phyloP scores from a whole-genome alignment of 768 basidiomycete genomes.

The Rhizopogon salebrosus region DNA sequence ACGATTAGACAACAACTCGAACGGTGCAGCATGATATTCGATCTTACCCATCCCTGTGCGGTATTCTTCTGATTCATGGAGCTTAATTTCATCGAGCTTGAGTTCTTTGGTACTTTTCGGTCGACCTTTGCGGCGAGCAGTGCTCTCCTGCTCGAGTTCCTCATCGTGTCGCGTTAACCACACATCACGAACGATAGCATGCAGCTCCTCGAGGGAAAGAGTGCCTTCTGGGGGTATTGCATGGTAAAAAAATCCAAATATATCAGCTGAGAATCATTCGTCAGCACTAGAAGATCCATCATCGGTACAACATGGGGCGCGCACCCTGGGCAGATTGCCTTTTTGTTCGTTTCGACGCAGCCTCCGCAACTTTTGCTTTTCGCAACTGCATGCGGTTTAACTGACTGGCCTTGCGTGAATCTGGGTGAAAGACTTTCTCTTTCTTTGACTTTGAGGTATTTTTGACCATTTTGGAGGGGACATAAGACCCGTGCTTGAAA shows the following conservation, averaged over 20 bases:
- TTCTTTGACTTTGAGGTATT: slow-evolving; percentile 39
- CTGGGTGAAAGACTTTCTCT: slow-evolving; percentile 79
- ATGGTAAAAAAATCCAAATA: slow-evolving; percentile 73
- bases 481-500: neutral
- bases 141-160: slow-evolving; percentile 56
- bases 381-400: slow-evolving; percentile 61
- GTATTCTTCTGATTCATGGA: slow-evolving; percentile 67
- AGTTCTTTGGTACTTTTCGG: slow-evolving; percentile 67
- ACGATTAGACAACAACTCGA: slow-evolving; percentile 1
- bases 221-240: slow-evolving; percentile 56
- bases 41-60: slow-evolving; percentile 73
- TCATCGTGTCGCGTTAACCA: slow-evolving; percentile 74
- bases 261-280: slow-evolving; percentile 41
- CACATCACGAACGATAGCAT: slow-evolving; percentile 54
- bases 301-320: slow-evolving; percentile 10
- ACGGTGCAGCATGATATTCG: neutral
- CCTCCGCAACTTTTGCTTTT: slow-evolving; percentile 59
- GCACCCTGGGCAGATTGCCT: slow-evolving; percentile 53
- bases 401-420: slow-evolving; percentile 80
- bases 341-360: slow-evolving; percentile 49
- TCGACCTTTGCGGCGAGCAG: slow-evolving; percentile 63
- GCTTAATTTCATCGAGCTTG: slow-evolving; percentile 65
- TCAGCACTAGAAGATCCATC: neutral
- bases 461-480: slow-evolving; percentile 10
- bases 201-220: slow-evolving; percentile 61